Percentiles rank a stretch among this genome's conserved stretches.
Conservation (phyloP, 768 basidiomycete species). For the Trametes coccinea region DNA sequence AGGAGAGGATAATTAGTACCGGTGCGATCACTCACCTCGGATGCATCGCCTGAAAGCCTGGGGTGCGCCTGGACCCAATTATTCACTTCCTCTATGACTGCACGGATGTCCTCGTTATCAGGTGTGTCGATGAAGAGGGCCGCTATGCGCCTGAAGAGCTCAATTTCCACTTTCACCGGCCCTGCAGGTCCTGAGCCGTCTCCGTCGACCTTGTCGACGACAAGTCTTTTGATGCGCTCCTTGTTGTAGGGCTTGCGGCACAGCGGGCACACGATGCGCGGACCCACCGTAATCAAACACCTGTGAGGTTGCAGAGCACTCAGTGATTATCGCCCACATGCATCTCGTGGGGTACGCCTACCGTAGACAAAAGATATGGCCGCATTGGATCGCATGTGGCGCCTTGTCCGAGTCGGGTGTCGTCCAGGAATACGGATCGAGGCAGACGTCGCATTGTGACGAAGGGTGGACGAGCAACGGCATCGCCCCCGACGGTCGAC, state of each 20-base stretch:
- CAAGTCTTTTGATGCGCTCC: constrained; percentile 65
- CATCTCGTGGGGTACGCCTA: background rate
- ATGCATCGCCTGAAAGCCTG: background rate
- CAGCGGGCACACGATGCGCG: constrained; percentile 56
- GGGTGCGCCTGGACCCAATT: constrained; percentile 36
- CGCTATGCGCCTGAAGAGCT: constrained; percentile 38
- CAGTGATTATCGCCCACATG: background rate
- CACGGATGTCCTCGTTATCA: constrained; percentile 36
- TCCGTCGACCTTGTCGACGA: constrained; percentile 47
- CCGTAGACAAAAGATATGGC: constrained; percentile 66
- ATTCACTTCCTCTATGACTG: constrained; percentile 49
- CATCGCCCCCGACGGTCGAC: constrained; percentile 33
- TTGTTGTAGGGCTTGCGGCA: constrained; percentile 62
- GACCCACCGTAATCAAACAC: constrained; percentile 53
- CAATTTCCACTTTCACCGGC: constrained; percentile 18
- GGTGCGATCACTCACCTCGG: constrained; percentile 1
- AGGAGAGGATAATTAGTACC: background rate
- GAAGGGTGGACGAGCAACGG: constrained; percentile 62
- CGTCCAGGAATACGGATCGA: constrained; percentile 60
- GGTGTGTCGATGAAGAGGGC: constrained; percentile 37
- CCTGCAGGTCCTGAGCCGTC: background rate
- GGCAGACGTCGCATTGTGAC: constrained; percentile 76
- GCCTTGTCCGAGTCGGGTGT: constrained; percentile 41
- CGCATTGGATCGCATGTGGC: constrained; percentile 75
- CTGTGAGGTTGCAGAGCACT: constrained; percentile 32